Percentiles rank a stretch among this genome's conserved stretches.
phyloP scores from a whole-genome alignment of 2,329 filamentous ascomycete species.

The Aciculosporium take region DNA sequence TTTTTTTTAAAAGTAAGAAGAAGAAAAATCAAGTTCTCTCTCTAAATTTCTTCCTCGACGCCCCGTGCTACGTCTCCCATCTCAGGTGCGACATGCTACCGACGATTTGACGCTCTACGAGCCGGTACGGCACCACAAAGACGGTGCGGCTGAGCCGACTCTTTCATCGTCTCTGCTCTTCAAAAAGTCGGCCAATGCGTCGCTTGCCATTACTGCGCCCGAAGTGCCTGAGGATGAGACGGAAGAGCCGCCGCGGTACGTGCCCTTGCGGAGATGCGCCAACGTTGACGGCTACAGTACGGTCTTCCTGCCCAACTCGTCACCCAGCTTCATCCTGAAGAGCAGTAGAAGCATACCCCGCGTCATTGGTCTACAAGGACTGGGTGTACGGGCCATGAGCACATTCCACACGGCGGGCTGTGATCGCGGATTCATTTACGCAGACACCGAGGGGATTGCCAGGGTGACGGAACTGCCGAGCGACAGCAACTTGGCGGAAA shows the following conservation, averaged over 20 bases:
- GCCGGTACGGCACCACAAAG: slow-evolving; percentile 44
- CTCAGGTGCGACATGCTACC: slow-evolving; percentile 53
- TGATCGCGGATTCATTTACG: slow-evolving; percentile 70
- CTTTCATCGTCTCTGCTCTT: slow-evolving; percentile 54
- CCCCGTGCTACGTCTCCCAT: background rate
- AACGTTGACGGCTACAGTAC: slow-evolving; percentile 67
- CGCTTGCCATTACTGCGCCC: slow-evolving; percentile 44
- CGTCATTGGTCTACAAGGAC: slow-evolving; percentile 57
- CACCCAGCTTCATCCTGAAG: slow-evolving; percentile 71
- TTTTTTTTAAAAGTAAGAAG: too few relatives aligned
- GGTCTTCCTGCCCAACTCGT: slow-evolving; percentile 68
- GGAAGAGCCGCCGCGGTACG: slow-evolving; percentile 29
- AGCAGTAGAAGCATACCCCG: slow-evolving; percentile 64
- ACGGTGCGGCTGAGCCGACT: slow-evolving; percentile 19
- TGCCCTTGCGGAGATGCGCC: slow-evolving; percentile 41
- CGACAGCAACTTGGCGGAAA: slow-evolving; percentile 54
- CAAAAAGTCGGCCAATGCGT: slow-evolving; percentile 57
- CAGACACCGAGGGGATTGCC: slow-evolving; percentile 58
- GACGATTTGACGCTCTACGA: slow-evolving; percentile 83
- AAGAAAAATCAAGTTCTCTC: too few relatives aligned
- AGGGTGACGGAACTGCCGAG: slow-evolving; percentile 58
- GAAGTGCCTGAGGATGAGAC: slow-evolving; percentile 36
- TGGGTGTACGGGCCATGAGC: slow-evolving; percentile 56
- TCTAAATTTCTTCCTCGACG: background rate
- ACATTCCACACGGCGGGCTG: slow-evolving; percentile 65